Evolutionary conservation across 208 protist genomes (phyloP).

Genomic region (Leptomonas seymouri): DNA sequence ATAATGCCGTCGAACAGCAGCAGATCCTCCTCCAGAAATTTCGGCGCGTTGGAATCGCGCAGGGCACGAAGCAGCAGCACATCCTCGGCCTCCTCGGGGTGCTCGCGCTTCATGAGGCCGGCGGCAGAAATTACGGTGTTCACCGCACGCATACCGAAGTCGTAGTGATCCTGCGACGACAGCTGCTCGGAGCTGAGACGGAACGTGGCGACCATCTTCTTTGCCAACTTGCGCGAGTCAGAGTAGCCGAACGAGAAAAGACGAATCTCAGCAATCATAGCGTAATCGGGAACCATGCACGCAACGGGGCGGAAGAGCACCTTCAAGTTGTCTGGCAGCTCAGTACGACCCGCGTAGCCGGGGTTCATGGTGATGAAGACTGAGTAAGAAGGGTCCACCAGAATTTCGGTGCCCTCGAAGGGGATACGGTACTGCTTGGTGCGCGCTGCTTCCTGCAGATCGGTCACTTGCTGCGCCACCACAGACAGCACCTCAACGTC

Average conservation of each 20-base stretch:
- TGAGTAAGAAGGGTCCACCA: constrained; percentile 94
- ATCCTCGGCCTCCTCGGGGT: constrained; percentile 93
- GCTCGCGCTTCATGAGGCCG: constrained; percentile 95
- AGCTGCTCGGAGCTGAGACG: constrained; percentile 98
- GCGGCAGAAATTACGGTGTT: constrained; percentile 98
- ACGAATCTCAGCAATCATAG: constrained; percentile 98
- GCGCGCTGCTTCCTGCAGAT: constrained; percentile 91
- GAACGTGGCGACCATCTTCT: constrained; percentile 98
- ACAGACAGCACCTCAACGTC: constrained; percentile 98
- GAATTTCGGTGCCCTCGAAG: constrained; percentile 96
- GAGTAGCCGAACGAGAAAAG: constrained; percentile 98
- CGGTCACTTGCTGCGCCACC: constrained; percentile 96
- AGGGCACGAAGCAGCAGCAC: constrained; percentile 95
- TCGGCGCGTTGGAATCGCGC: constrained; percentile 97
- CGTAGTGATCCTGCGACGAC: constrained; percentile 98
- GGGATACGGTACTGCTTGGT: constrained; percentile 84
- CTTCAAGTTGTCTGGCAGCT: constrained; percentile 98
- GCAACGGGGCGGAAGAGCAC: constrained; percentile 97
- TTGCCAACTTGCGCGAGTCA: constrained; percentile 93
- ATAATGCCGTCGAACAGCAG: constrained; percentile 97
- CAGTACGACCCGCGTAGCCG: constrained; percentile 98
- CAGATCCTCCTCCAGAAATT: constrained; percentile 95
- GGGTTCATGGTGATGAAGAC: constrained; percentile 99
- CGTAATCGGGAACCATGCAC: constrained; percentile 99
- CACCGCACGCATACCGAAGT: constrained; percentile 99